These are phyloP conservation scores for Calcarisporium arbuscula DNA, from an alignment of 2,329 filamentous ascomycete species.

Conservation along the genomic window DNA sequence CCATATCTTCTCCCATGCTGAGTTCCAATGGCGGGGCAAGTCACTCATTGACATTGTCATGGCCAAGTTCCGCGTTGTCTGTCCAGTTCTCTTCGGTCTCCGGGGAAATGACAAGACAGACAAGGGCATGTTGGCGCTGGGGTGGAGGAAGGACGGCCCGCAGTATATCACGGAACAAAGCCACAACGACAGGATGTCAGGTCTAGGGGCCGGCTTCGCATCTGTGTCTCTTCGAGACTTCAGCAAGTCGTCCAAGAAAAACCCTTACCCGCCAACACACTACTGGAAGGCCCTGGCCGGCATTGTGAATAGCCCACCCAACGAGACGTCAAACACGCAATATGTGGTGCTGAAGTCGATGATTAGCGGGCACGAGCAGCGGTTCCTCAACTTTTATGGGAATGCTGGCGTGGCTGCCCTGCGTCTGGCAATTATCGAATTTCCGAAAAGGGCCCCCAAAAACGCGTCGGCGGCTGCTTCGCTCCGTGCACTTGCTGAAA, in stretches of 20 bases:
- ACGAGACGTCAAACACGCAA: conserved; percentile 66
- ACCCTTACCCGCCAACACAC: conserved; percentile 69
- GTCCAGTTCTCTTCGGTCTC: conserved; percentile 81
- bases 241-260: conserved; percentile 57
- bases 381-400: conserved; percentile 78
- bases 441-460: conserved; percentile 51
- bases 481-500: conserved; percentile 46
- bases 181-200: conserved; percentile 80
- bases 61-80: conserved; percentile 73
- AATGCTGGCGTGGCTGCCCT: conserved; percentile 67
- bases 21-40: conserved; percentile 60
- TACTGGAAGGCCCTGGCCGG: conserved; percentile 78
- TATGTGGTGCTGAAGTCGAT: conserved; percentile 64
- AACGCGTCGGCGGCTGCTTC: conserved; percentile 44
- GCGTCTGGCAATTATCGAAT: conserved; percentile 64
- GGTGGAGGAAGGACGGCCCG: conserved; percentile 61
- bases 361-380: conserved; percentile 65
- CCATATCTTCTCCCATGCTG: conserved; percentile 64
- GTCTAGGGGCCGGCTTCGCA: conserved; percentile 77
- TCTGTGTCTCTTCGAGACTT: conserved; percentile 80
- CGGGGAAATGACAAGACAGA: conserved; percentile 68
- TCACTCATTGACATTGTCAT: conserved; percentile 78
- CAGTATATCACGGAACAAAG: conserved; percentile 60
- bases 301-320: conserved; percentile 67
- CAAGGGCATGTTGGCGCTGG: conserved; percentile 59